Evolutionary conservation across 306 rosid species (phyloP).

Genomic region (Sicyos baderoa): DNA sequence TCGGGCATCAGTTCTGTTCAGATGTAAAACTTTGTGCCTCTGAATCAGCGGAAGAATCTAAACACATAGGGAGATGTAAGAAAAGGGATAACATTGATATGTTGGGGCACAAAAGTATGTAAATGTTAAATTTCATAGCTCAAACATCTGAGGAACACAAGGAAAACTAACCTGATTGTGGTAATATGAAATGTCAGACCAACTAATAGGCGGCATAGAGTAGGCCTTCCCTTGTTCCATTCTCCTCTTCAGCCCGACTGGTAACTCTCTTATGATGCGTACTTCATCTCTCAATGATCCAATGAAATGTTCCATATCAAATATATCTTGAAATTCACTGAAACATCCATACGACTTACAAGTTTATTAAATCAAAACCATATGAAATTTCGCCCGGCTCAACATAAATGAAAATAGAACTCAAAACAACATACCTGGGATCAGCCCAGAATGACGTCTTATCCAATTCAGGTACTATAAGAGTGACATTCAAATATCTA

Average conservation of each 20-base stretch:
- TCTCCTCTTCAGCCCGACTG: conserved; percentile 55
- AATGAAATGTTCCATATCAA: conserved; percentile 71
- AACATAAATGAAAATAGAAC: background rate
- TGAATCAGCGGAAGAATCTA: conserved; percentile 71
- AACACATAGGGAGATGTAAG: no score
- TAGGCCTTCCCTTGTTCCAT: conserved; percentile 36
- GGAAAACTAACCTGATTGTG: conserved; percentile 45
- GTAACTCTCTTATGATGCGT: conserved; percentile 58
- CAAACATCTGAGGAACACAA: background rate
- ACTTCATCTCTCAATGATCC: conserved; percentile 65
- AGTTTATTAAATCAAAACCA: background rate
- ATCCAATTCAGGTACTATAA: conserved; percentile 60
- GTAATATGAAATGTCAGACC: conserved; percentile 77
- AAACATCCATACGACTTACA: conserved; percentile 14
- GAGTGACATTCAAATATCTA: conserved; percentile 48
- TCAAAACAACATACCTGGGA: conserved; percentile 29
- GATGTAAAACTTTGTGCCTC: conserved; percentile 62
- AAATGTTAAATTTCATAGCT: background rate
- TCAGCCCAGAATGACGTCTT: conserved; percentile 69
- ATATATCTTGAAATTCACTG: conserved; percentile 79
- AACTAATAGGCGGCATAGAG: conserved; percentile 74
- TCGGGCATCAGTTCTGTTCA: conserved; percentile 71
- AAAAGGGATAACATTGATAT: no score
- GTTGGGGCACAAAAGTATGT: no score
- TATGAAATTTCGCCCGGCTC: background rate